Evolutionary conservation across 2,329 filamentous ascomycete species (phyloP), one percentile per base, ranked within the genome.

Genomic region (Aspergillus unguis): DNA sequence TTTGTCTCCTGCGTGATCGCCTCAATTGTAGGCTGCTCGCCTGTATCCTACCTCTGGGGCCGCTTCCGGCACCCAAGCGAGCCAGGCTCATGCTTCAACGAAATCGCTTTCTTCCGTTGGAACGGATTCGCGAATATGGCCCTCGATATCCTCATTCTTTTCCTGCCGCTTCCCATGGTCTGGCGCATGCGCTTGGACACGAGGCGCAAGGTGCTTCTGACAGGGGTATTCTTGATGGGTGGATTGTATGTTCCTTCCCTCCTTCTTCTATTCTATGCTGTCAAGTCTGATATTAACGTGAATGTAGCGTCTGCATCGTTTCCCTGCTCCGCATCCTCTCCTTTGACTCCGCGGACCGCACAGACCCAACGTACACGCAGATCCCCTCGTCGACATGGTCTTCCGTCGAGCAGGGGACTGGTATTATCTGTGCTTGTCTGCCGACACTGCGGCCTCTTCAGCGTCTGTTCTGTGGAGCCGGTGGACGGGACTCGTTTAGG

Each of bases 351-450:
- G n/a, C 48, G 10, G 43, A 47, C 11, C 25, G 56, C 5, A 28
- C 44, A 2, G 58, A 65, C 45, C 49, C 50, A 8, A 61, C 60
- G 3, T 62, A 56, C 38, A 54, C 48, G 25, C 59, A 48, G 7
- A 43, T 61, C 31, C 29, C 53, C n/a, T 55, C 65, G 3, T 50
- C 62, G 1, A 60, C 50, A 17, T 67, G 63, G 62, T 66, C 65
- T 23, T 64, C 62, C 2, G 54, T 65, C 44, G 65, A 67, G 42
- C 64, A 67, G 35, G 64, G 64, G 1, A 46, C 62, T n/a, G 62
- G 60, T 3, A 64, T 66, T 10, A 54, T 65, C 23, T 66, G 63
- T 36, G 59, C 62, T 10, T 65, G 64, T 47, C 56, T 67, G 8
- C 65, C 64, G 8, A 65, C 65, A 9, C 52, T 66, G 6, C 58